These are phyloP conservation scores for Kwoniella dendrophila DNA, from an alignment of 768 basidiomycete genomes.

Conservation along the genomic window DNA sequence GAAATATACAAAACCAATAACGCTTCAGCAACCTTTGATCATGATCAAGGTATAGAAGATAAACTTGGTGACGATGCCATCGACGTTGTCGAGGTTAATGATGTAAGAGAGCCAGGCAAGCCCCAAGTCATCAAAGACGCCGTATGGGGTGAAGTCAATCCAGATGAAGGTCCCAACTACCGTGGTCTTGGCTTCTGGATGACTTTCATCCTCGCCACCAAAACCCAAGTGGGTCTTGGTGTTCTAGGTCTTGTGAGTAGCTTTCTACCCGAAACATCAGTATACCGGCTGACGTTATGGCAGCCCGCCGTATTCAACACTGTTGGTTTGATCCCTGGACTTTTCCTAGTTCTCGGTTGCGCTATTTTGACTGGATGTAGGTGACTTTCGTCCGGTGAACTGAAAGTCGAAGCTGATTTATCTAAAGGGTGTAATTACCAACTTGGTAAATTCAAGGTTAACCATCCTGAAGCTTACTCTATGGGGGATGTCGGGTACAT, in stretches of 20 bases:
- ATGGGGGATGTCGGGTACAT: background rate
- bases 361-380: no score
- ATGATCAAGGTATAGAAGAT: no score
- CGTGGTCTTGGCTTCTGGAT: slow-evolving; percentile 23
- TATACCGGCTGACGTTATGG: background rate
- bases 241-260: slow-evolving; percentile 30
- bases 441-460: slow-evolving; percentile 42
- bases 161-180: slow-evolving; percentile 31
- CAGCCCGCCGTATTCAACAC: slow-evolving; percentile 28
- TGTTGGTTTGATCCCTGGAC: slow-evolving; percentile 18
- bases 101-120: background rate
- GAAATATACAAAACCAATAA: no score
- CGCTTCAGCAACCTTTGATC: no score
- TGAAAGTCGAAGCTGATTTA: no score
- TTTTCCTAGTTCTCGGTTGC: slow-evolving; percentile 26
- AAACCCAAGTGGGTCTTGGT: slow-evolving; percentile 39
- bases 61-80: no score
- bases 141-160: slow-evolving; percentile 31
- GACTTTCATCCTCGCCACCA: slow-evolving; percentile 33
- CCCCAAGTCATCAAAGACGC: no score
- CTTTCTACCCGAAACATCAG: background rate
- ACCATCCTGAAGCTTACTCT: slow-evolving; percentile 43
- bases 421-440: slow-evolving; percentile 37
- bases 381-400: no score
- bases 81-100: background rate